These are phyloP conservation scores for Elongisporangium anandrum DNA, from an alignment of 352 stramenopile species.

Conservation along the genomic window DNA sequence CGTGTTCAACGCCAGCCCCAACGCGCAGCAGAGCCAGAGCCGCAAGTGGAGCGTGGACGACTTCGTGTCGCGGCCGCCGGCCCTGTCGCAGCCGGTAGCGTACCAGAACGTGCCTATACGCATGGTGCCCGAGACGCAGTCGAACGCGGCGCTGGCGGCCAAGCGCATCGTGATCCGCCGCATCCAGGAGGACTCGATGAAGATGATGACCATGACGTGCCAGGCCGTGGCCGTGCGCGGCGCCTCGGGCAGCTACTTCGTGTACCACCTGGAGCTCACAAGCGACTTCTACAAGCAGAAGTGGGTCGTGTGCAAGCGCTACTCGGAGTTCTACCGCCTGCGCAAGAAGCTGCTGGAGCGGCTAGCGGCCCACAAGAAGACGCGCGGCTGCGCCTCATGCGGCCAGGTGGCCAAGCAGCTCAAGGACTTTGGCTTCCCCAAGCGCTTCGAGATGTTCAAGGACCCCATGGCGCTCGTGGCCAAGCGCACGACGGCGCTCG, in stretches of 20 bases:
- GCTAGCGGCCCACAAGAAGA: slow-evolving; percentile 57
- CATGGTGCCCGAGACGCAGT: slow-evolving; percentile 35
- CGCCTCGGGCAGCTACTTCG: slow-evolving; percentile 74
- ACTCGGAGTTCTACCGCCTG: slow-evolving; percentile 82
- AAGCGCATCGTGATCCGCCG: slow-evolving; percentile 68
- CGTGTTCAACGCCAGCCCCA: slow-evolving; percentile 77
- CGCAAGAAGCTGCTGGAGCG: slow-evolving; percentile 66
- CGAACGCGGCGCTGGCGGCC: slow-evolving; percentile 31
- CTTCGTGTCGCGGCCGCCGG: slow-evolving; percentile 17
- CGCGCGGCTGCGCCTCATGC: slow-evolving; percentile 44
- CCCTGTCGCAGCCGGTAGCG: slow-evolving; percentile 16
- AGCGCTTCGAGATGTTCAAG: slow-evolving; percentile 72
- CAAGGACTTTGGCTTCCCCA: slow-evolving; percentile 68
- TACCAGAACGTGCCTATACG: slow-evolving; percentile 50
- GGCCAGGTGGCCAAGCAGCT: slow-evolving; percentile 49
- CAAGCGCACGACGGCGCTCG: slow-evolving; percentile 56
- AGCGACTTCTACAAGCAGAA: slow-evolving; percentile 89
- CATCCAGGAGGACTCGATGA: slow-evolving; percentile 80
- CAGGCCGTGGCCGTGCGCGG: slow-evolving; percentile 75
- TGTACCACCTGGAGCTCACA: slow-evolving; percentile 84
- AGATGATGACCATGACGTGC: slow-evolving; percentile 61
- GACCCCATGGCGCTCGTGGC: slow-evolving; percentile 54
- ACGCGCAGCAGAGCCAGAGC: slow-evolving; percentile 12
- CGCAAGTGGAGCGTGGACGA: slow-evolving; percentile 9
- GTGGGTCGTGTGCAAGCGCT: slow-evolving; percentile 86